phyloP scores from a whole-genome alignment of 768 basidiomycete species.

The Lactarius pseudohatsudake region DNA sequence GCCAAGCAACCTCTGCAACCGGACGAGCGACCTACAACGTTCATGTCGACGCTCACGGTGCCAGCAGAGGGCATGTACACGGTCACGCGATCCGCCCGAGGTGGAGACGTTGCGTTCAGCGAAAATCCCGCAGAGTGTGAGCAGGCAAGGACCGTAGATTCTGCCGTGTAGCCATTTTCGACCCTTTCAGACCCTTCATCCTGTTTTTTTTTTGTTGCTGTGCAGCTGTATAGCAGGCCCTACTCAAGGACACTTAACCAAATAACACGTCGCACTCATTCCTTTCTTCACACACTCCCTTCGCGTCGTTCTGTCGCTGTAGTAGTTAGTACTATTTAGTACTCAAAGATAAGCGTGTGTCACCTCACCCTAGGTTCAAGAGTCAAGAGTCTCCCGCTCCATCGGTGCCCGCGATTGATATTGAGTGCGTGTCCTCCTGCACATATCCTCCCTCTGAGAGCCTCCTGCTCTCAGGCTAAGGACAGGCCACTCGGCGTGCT shows the following conservation, averaged over 20 bases:
- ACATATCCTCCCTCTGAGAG: too few species aligned
- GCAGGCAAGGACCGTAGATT: not conserved
- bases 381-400: too few species aligned
- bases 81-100: not conserved
- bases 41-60: conserved; percentile 10
- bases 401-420: too few species aligned
- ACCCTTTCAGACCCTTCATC: too few species aligned
- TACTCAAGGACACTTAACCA: too few species aligned
- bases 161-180: not conserved
- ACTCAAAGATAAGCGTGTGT: not conserved
- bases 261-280: not conserved
- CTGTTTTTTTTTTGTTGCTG: too few species aligned
- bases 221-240: not conserved
- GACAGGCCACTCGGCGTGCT: too few species aligned
- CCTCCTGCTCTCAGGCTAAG: too few species aligned
- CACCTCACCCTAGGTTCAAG: not conserved
- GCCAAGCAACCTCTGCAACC: not conserved
- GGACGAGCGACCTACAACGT: not conserved
- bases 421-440: too few species aligned
- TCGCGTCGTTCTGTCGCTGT: not conserved
- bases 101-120: not conserved
- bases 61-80: not conserved
- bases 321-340: not conserved
- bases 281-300: not conserved
- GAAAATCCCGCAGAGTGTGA: too few species aligned